These are phyloP conservation scores for Talaromyces islandicus DNA, from an alignment of 2,329 filamentous ascomycete species.

Conservation along the genomic window DNA sequence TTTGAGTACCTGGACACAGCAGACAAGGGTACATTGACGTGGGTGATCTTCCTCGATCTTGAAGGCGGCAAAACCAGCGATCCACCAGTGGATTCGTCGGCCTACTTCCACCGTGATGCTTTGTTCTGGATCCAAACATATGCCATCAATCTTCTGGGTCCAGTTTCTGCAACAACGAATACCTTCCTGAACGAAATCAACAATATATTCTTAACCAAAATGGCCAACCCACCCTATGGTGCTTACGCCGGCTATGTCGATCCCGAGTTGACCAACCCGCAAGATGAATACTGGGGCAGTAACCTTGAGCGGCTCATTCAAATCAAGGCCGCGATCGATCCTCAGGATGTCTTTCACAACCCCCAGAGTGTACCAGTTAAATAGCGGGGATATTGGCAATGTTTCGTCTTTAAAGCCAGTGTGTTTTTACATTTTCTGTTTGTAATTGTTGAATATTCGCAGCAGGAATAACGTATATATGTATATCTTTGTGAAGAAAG, in stretches of 20 bases:
- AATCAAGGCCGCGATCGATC: constrained; percentile 51
- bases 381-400: background rate
- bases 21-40: constrained; percentile 48
- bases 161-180: constrained; percentile 41
- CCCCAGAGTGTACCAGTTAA: constrained; percentile 42
- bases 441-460: background rate
- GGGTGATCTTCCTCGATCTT: constrained; percentile 59
- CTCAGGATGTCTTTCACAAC: constrained; percentile 52
- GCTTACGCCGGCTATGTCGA: constrained; percentile 63
- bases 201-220: constrained; percentile 21
- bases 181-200: constrained; percentile 51
- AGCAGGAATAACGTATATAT: background rate
- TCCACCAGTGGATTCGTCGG: constrained; percentile 49
- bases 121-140: constrained; percentile 61
- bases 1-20: constrained; percentile 50
- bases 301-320: constrained; percentile 44
- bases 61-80: constrained; percentile 57
- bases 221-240: constrained; percentile 35
- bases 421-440: background rate
- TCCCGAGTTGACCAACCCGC: constrained; percentile 39
- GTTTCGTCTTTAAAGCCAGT: background rate
- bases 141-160: constrained; percentile 43
- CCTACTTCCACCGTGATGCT: constrained; percentile 60
- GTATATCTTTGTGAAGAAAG: background rate
- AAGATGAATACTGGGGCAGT: constrained; percentile 51